Evolutionary conservation across 2,329 filamentous ascomycete species (phyloP).

Genomic region (Alternaria burnsii): DNA sequence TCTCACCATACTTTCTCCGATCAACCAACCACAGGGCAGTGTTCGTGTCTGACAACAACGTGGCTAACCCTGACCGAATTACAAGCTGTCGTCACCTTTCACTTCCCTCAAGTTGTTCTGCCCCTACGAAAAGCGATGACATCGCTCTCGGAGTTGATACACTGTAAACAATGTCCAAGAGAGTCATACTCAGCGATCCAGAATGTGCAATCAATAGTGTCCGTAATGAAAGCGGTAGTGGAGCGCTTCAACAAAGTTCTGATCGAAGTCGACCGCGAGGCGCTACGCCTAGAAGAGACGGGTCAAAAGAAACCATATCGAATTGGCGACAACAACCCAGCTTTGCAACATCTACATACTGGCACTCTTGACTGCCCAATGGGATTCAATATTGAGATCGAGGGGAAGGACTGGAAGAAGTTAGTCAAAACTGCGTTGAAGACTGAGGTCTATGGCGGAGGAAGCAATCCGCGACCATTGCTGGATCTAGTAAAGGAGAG

Average conservation of each 20-base stretch:
- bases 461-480: slow-evolving; percentile 42
- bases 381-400: slow-evolving; percentile 56
- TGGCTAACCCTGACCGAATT: slow-evolving; percentile 56
- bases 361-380: slow-evolving; percentile 54
- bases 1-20: slow-evolving; percentile 3
- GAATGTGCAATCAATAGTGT: slow-evolving; percentile 55
- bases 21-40: slow-evolving; percentile 33
- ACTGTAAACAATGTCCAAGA: slow-evolving; percentile 55
- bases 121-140: slow-evolving; percentile 54
- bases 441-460: slow-evolving; percentile 54
- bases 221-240: slow-evolving; percentile 54
- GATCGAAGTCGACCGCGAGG: slow-evolving; percentile 52
- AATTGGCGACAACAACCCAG: slow-evolving; percentile 54
- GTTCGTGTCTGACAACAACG: slow-evolving; percentile 57
- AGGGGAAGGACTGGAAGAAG: slow-evolving; percentile 53
- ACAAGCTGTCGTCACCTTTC: slow-evolving; percentile 48
- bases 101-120: slow-evolving; percentile 55
- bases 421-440: slow-evolving; percentile 57
- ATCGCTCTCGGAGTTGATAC: slow-evolving; percentile 51
- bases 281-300: slow-evolving; percentile 38
- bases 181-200: slow-evolving; percentile 55
- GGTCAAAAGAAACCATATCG: slow-evolving; percentile 53
- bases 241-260: slow-evolving; percentile 55
- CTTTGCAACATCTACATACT: slow-evolving; percentile 54
- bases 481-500: slow-evolving; percentile 49